phyloP scores from a whole-genome alignment of 495 filamentous ascomycete genomes.

The Poronia punctata region DNA sequence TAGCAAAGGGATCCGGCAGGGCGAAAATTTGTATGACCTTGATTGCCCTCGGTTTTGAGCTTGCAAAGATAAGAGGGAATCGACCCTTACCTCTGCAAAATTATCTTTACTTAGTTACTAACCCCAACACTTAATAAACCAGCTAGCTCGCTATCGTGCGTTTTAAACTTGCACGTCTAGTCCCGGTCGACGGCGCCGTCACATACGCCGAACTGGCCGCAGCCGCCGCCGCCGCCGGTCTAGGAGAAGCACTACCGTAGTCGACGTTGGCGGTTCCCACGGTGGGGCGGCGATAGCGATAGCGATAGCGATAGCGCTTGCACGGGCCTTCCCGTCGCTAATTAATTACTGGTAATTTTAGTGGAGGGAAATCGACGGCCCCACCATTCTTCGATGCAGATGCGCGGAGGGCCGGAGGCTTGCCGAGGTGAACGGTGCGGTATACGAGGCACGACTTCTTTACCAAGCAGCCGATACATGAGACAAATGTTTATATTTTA shows the following conservation, averaged over 20 bases:
- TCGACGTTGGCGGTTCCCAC: constrained; percentile 40
- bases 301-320: constrained; percentile 32
- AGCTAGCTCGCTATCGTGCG: constrained; percentile 7
- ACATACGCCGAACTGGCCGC: constrained; percentile 29
- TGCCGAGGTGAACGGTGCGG: constrained; percentile 25
- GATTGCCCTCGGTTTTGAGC: no score
- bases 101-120: no score
- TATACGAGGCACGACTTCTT: constrained; percentile 40
- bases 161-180: constrained; percentile 13
- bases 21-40: no score
- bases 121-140: not conserved
- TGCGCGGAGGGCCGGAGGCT: constrained; percentile 19
- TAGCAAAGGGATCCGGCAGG: no score
- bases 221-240: constrained; percentile 12
- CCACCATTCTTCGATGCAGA: constrained; percentile 17
- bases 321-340: constrained; percentile 25
- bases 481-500: constrained; percentile 28
- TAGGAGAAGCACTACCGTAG: constrained; percentile 22
- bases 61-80: no score
- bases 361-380: constrained; percentile 5
- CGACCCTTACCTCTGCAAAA: no score
- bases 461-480: constrained; percentile 29
- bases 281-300: constrained; percentile 34
- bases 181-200: constrained; percentile 24
- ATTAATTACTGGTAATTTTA: constrained; percentile 38